Evolutionary conservation across 2,329 filamentous ascomycete species (phyloP).

Genomic region (Nothophaeocryptopus gaeumannii): DNA sequence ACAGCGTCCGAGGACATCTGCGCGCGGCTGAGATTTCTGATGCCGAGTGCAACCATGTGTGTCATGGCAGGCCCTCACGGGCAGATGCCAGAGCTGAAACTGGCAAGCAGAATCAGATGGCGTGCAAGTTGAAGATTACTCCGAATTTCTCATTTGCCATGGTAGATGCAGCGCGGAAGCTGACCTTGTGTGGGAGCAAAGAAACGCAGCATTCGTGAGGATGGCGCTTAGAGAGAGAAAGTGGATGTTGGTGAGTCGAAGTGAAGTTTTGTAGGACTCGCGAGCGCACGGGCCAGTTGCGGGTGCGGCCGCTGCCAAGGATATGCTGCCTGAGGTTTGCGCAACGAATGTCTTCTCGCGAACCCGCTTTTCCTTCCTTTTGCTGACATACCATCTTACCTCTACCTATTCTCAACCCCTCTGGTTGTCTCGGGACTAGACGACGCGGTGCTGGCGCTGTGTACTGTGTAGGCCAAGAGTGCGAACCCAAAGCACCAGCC

Average conservation of each 20-base stretch:
- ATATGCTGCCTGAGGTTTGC: background rate
- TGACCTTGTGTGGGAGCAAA: slow-evolving; percentile 75
- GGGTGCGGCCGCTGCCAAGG: background rate
- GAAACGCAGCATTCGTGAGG: slow-evolving; percentile 92
- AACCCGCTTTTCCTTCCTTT: too few relatives aligned
- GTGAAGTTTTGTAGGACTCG: slow-evolving; percentile 1
- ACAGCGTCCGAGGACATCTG: slow-evolving; percentile 24
- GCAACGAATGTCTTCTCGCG: too few relatives aligned
- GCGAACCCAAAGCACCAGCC: too few relatives aligned
- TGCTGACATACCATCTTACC: too few relatives aligned
- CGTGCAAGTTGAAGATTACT: slow-evolving; percentile 73
- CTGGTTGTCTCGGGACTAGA: too few relatives aligned
- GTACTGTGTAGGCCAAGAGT: too few relatives aligned
- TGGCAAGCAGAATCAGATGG: slow-evolving; percentile 12
- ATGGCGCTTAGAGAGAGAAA: slow-evolving; percentile 63
- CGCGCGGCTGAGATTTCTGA: slow-evolving; percentile 75
- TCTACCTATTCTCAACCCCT: too few relatives aligned
- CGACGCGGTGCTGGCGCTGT: too few relatives aligned
- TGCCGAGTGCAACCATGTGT: slow-evolving; percentile 79
- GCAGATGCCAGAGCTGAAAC: slow-evolving; percentile 55
- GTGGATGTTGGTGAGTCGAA: slow-evolving; percentile 9
- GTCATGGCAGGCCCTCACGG: slow-evolving; percentile 84
- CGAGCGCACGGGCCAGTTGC: slow-evolving; percentile 4
- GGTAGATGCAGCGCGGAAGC: slow-evolving; percentile 16
- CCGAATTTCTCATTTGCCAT: slow-evolving; percentile 97